Percentiles rank a stretch among this genome's conserved stretches.
Conservation (phyloP, 345 rosid genomes). For the Rubroshorea leprosula region DNA sequence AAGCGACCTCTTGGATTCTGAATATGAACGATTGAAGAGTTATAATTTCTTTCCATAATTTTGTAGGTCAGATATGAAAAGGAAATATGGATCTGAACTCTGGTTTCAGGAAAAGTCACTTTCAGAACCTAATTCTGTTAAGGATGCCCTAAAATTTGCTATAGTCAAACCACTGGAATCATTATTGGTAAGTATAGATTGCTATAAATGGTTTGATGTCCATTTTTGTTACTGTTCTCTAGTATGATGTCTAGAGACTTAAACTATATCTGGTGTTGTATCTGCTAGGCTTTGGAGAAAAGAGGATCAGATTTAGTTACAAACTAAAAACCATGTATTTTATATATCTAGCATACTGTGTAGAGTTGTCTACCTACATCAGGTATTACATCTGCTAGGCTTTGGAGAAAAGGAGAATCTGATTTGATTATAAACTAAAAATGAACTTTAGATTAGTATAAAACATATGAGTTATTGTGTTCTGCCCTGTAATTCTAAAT, state of each 20-base stretch:
- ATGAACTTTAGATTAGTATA: not conserved
- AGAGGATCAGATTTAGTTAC: not conserved
- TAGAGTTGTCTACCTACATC: not conserved
- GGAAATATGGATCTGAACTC: conserved; percentile 50
- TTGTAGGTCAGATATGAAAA: conserved; percentile 53
- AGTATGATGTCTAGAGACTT: not conserved
- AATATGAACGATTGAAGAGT: not conserved
- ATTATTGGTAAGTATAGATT: conserved; percentile 46
- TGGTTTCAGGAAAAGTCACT: conserved; percentile 43
- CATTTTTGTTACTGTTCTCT: not conserved
- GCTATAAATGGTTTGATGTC: not conserved
- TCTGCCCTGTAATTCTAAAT: conserved; percentile 18
- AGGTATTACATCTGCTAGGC: not conserved
- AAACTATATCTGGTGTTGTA: not conserved
- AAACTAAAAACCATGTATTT: too few relatives aligned
- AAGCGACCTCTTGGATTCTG: not conserved
- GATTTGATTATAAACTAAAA: not conserved
- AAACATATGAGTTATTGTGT: not conserved
- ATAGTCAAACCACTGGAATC: conserved; percentile 42
- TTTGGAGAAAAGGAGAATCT: not conserved
- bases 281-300: not conserved
- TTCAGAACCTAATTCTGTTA: conserved; percentile 38
- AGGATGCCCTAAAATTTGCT: conserved; percentile 68
- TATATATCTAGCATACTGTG: too few relatives aligned
- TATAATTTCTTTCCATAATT: conserved; percentile 4